Evolutionary conservation across 306 rosid genomes (phyloP).

Genomic region (Adenanthera pavonina): DNA sequence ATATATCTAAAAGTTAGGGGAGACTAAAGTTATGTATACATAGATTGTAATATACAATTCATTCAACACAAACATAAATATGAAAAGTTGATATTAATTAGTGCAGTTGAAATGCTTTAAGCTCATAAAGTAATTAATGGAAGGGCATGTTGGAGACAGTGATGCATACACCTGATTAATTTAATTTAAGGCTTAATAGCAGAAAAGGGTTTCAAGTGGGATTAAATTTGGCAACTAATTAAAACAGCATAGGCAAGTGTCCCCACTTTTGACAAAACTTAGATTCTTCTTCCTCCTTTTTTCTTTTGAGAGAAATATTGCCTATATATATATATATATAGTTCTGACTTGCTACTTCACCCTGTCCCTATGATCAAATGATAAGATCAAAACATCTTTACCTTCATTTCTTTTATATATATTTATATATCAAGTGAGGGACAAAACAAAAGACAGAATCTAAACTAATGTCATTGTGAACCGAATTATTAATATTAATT

Average conservation of each 20-base stretch:
- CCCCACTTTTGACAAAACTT: slow-evolving; percentile 58
- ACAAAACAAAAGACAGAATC: slow-evolving; percentile 47
- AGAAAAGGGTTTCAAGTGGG: slow-evolving; percentile 51
- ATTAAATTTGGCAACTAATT: slow-evolving; percentile 54
- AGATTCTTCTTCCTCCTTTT: slow-evolving; percentile 45
- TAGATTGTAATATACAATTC: too few relatives aligned
- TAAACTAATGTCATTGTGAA: slow-evolving; percentile 45
- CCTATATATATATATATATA: background rate
- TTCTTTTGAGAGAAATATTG: background rate
- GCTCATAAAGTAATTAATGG: slow-evolving; percentile 23
- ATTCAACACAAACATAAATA: too few relatives aligned
- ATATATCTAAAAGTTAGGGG: background rate
- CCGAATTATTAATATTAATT: slow-evolving; percentile 27
- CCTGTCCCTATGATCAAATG: slow-evolving; percentile 49
- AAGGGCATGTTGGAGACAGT: slow-evolving; percentile 52
- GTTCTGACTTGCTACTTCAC: slow-evolving; percentile 44
- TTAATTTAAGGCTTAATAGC: slow-evolving; percentile 29
- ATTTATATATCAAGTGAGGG: slow-evolving; percentile 37
- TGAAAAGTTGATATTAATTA: slow-evolving; percentile 15
- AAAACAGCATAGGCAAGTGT: slow-evolving; percentile 44
- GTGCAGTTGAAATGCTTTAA: background rate
- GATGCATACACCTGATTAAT: slow-evolving; percentile 26
- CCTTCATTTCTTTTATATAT: background rate
- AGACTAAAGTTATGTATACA: too few relatives aligned
- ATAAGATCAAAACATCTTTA: slow-evolving; percentile 45